phyloP scores from a whole-genome alignment of 805 yeast species.

The Yarrowia hollandica region DNA sequence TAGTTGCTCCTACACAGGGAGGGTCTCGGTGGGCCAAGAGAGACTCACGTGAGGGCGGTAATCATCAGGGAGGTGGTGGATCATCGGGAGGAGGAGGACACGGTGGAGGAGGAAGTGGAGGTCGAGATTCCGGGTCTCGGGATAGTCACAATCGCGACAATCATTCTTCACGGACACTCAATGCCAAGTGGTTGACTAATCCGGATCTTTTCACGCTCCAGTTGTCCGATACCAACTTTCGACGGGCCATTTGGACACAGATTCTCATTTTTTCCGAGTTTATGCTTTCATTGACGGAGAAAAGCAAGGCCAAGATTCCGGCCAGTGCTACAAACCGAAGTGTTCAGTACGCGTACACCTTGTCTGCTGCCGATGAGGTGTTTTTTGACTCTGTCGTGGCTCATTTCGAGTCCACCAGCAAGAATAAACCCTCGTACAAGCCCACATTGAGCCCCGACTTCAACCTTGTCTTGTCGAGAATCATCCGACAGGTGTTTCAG shows the following conservation, averaged over 20 bases:
- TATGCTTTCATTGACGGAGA: constrained; percentile 34
- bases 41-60: not conserved
- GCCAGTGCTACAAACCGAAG: constrained; percentile 32
- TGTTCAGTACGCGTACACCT: constrained; percentile 33
- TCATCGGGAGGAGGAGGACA: constrained; percentile 5
- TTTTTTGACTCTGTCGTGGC: constrained; percentile 31
- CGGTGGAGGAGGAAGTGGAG: too few relatives aligned
- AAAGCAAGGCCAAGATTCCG: constrained; percentile 28
- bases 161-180: constrained; percentile 32
- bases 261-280: constrained; percentile 38
- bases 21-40: not conserved
- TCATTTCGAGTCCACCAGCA: not conserved
- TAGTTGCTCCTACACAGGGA: not conserved
- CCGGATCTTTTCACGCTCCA: constrained; percentile 40
- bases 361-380: constrained; percentile 32
- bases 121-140: too few relatives aligned
- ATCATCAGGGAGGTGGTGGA: not conserved
- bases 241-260: constrained; percentile 39
- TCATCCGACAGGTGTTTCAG: constrained; percentile 7
- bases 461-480: not conserved
- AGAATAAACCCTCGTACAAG: constrained; percentile 13
- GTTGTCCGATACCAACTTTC: constrained; percentile 39
- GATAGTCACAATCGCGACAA: not conserved
- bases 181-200: constrained; percentile 44
- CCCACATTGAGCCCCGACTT: not conserved